Evolutionary conservation across 768 basidiomycete species (phyloP), one percentile per base, ranked within the genome.

Genomic region (Boletus insuetus): DNA sequence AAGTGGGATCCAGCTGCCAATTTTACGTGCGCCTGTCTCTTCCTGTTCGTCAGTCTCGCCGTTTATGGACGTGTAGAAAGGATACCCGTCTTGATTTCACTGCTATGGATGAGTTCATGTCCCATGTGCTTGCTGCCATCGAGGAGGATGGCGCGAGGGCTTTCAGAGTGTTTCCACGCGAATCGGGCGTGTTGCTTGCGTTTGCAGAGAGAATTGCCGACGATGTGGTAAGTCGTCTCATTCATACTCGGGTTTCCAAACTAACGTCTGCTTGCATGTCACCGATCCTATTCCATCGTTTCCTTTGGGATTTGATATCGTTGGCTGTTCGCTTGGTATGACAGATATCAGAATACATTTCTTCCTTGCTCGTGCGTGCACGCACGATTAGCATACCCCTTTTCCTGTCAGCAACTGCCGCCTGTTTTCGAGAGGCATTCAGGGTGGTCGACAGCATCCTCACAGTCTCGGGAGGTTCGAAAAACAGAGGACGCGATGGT

Each of bases 31-130:
- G 84, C 75, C 34, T 43, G 6, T 44, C 12, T 40, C 44, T 8
- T 12, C 6, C 10, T 34, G 20, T 46, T 34, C 6, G 14, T 20
- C 35, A 12, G 24, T 46, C 17, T 37, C 29, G 50, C 8, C 41
- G 7, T 46, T 58, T 20, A 60, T 24, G 34, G 17, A 29, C 6
- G 1, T 32, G 16, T 61, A 86, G 84, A 42, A 70, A 74, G 49
- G 79, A 82, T n/a, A 75, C 78, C 34, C 74, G 76, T 39, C 79
- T 98, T 34, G 85, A 91, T 67, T 98, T 99, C 67, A 87, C 86
- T 24, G 82, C 96, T 2, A 98, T 99, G 97, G 93, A 96, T 67
- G 80, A 75, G 20, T 98, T 95, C 72, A 94, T 98, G 76, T 75
- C 75, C 1, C 78, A 79, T 41, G 76, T 94, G 12, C 66, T 95